phyloP scores from a whole-genome alignment of 2,329 filamentous ascomycete genomes.

The Verticillium isaacii region DNA sequence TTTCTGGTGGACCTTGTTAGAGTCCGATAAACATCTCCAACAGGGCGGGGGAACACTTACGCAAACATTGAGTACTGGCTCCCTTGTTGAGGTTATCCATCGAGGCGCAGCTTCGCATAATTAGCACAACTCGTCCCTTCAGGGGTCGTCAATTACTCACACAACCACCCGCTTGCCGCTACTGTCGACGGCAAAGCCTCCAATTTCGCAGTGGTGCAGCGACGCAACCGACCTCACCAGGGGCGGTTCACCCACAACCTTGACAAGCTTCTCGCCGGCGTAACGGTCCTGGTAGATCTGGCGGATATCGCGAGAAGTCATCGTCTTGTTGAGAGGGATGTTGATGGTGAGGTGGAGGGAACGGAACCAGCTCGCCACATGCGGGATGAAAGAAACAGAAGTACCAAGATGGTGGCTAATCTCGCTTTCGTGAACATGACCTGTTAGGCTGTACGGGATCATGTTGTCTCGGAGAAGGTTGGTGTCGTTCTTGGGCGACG shows the following conservation, averaged over 20 bases:
- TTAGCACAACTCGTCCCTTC: neutral
- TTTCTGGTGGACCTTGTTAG: neutral
- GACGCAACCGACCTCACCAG: constrained; percentile 79
- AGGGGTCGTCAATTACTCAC: neutral
- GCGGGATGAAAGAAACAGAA: constrained; percentile 78
- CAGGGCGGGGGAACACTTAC: neutral
- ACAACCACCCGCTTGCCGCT: constrained; percentile 82
- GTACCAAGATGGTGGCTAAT: constrained; percentile 74
- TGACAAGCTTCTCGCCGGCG: constrained; percentile 91
- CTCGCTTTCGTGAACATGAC: constrained; percentile 92
- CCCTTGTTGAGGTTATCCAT: neutral
- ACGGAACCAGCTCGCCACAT: constrained; percentile 81
- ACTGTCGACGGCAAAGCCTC: constrained; percentile 89
- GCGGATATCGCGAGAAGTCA: constrained; percentile 88
- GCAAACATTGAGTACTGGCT: neutral
- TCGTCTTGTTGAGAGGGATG: constrained; percentile 78
- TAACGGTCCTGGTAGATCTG: constrained; percentile 96
- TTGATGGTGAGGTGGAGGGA: constrained; percentile 90
- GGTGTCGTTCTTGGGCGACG: constrained; percentile 88
- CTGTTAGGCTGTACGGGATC: constrained; percentile 85
- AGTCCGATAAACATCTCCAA: neutral
- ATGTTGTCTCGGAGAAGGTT: constrained; percentile 79
- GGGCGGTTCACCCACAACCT: constrained; percentile 83
- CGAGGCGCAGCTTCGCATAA: neutral
- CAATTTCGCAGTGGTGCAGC: constrained; percentile 88